Base-by-base conservation (phyloP, 163 green algal genomes). In the Scenedesmus sp. region DNA sequence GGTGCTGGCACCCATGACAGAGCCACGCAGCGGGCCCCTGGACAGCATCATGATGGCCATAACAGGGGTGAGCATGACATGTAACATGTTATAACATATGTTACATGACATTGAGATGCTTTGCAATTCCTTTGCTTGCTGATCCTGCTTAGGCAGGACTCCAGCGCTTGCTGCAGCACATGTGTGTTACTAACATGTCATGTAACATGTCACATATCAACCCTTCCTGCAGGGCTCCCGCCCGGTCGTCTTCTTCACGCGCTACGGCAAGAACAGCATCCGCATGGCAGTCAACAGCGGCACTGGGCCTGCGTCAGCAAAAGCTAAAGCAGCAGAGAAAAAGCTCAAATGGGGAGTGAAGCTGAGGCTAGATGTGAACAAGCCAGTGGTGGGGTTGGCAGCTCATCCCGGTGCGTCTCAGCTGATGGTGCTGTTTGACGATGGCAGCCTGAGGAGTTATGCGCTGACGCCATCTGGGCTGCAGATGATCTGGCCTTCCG, bases 341-440 rank as follows among this genome's bases (percentile, higher is more conserved):
- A 91, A 91, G 62, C 90, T 93, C 56, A 91, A 91, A 88, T 96
- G 95, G 91, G 95, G 94, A 9, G 23, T 90, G 5, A 93, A 97
- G 82, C 92, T 98, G 13, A 96, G 95, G 88, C 94, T 94, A 9
- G 96, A 98, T 83, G 93, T 93, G 56, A 96, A 96, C 74, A 96
- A 95, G 92, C 91, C 95, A 10, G 96, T 97, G 67, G 89, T 97
- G 20, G 96, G 93, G 2, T 82, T 97, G 85, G 95, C 95, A 8
- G 91, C 90, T 8, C 92, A 97, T 86, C 93, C 93, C 0, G 64
- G 57, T 7, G 90, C 94, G 23, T 73, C 67, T 26, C 93, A 94
- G 85, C 66, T 97, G 76, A 90, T 96, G 88, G 86, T 96, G 52
- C 82, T 96, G 83, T 92, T 92, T 60, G 95, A 93, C 0, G 96